Base-by-base conservation (phyloP, 139 green algal genomes). In the Haematococcus sp. region DNA sequence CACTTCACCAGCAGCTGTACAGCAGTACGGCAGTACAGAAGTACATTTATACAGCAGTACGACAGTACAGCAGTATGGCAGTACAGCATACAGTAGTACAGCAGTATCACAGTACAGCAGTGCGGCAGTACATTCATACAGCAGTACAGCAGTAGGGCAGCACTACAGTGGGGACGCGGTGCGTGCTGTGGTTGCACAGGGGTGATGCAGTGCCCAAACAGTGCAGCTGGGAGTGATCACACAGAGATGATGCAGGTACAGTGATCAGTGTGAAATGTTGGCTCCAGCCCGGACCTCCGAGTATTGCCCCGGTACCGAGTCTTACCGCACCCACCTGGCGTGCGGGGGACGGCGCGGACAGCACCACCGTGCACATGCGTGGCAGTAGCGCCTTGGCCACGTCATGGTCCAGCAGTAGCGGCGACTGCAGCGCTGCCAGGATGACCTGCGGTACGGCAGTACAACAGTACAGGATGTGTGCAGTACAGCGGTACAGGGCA, bases 1-100 rank as follows among this genome's bases (percentile, higher is more conserved):
- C 92, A 97, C 66, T 88, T 88, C 52, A 95, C 86, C 73, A 97
- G 78, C 56, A 93, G 78, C 81, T 94, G 83, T 74, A 74, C 34
- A 59, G 25, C 34, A 73, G 15, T 19, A 67, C 46, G 25, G 15
- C 17, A 74, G 28, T 2, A 43, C 4, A 68, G 32, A 49, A 44
- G 61, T 49, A 19, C 9, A 28, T 32, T 61, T 32, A 9, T 61
- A 3, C 49, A 68, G 32, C 63, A 58, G 61, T 31, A 43, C 59
- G 2, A 46, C 20, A 55, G 30, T 13, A 27, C 16, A 51, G 5
- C 52, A 52, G 13, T 3, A 27, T 46, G 63, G 3, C 20, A 35
- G 63, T 22, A 55, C 32, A 52, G 19, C 7, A 19, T 3, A 30
- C 34, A 55, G 20, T 3, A 52, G 7, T 52, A 9, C 13, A 31